Base-by-base conservation (phyloP, 192 early-diverging fungal species). In the Rhizophagus sp. region DNA sequence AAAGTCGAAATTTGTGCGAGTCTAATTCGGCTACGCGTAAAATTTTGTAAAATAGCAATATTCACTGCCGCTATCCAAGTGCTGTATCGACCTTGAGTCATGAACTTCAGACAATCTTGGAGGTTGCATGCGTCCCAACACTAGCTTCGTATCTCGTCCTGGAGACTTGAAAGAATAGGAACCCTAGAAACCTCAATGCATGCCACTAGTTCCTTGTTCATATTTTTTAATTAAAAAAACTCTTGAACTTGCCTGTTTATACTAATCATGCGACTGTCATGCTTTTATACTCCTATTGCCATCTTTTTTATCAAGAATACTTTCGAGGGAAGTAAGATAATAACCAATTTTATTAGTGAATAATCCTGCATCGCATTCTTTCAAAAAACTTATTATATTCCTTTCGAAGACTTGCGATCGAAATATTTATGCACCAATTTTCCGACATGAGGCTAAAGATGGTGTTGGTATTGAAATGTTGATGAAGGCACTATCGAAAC, bases 241-340 rank as follows among this genome's bases (percentile, higher is more conserved):
- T 47, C 2, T n/a, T 36, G 11, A 66, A 77, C n/a, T 77, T 47
- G n/a, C 76, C 63, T 62, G 7, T 41, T 41, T 77, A 62, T 77
- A 77, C 30, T 19, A 44, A 13, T 36, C 52, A 62, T 66, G 76
- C 19, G 67, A 62, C 24, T 62, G 1, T 22, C 24, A 6, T 77
- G 76, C 76, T 50, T 77, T 77, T 19, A n/a, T 39, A 15, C 36
- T 57, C 65, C 34, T 44, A 2, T 30, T 39, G 36, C 64, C 64
- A 66, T 77, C 36, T 1, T 77, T 41, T n/a, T 6, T 49, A 41
- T 47, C 12, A 25, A 17, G 3, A 36, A 77, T 77, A 22, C 1
- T 8, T 44, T 78, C 76, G 17, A 78, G 76, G 67, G 62, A 44
- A 30, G 47, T 77, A 77, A 77, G 64, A 44, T 78, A 67, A 66